Base-by-base conservation (phyloP, 805 yeast species). In the Suhomyces emberorum region DNA sequence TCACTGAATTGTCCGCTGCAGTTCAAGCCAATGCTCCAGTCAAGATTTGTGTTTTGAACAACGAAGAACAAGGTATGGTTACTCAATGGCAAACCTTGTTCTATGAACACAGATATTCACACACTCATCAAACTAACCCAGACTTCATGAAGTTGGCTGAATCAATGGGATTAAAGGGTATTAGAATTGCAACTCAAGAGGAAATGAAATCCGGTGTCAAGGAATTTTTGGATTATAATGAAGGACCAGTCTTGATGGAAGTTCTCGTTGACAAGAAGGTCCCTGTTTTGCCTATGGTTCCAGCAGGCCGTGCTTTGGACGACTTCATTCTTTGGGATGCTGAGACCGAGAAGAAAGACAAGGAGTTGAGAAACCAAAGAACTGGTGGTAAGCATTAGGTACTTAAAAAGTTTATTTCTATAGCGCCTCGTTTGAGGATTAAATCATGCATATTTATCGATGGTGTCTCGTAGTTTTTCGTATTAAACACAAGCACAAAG, bases 11-110 rank as follows among this genome's bases (percentile, higher is more conserved):
- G 59, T 77, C 91, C 15, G 82, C 95, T 27, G 98, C 98, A 18
- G 95, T 88, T 30, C 98, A 93, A 72, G 95, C 91, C 42, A 75
- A 74, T 44, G 83, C 95, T 34, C 96, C 96, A 39, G 83, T 93
- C 47, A 93, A 93, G 72, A 77, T 87, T 42, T 74, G 88, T 61
- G 81, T 93, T 38, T 72, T 93, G 59, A 93, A 93, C 69, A 93
- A 93, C 64, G 98, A 91, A 70, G 98, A 93, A 71, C 98, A 93
- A 72, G 98, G 98, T 59, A 93, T 93, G 98, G 98, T 93, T 38
- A 91, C 98, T 10, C 98, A 93, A 66, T 93, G 98, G 98, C 98
- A 93, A 72, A 84, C 96, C 9, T 71, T 93, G 44, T 93, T 93
- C 74, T 93, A 93, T 68, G 95, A 91, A 63, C 91, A 91, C 67